Evolutionary conservation across 2,329 filamentous ascomycete genomes (phyloP).

Genomic region (Mariannaea sp.): DNA sequence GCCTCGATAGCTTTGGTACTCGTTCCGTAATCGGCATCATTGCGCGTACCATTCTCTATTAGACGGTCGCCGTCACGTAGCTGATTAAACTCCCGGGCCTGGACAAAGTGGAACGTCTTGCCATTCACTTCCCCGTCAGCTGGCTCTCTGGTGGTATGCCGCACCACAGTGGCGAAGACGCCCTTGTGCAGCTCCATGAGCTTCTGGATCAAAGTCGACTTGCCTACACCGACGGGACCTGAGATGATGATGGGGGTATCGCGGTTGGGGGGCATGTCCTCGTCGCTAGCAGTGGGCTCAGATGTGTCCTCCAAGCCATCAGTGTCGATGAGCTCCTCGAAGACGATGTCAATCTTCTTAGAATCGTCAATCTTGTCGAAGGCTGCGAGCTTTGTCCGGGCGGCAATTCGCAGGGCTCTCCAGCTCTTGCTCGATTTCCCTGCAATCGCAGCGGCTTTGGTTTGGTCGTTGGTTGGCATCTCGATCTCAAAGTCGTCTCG

Average conservation of each 20-base stretch:
- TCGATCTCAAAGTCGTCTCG: constrained; percentile 85
- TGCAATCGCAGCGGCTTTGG: constrained; percentile 62
- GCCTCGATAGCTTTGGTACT: constrained; percentile 57
- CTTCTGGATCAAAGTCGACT: constrained; percentile 65
- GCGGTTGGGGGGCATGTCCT: constrained; percentile 53
- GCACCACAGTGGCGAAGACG: constrained; percentile 64
- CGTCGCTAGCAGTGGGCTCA: constrained; percentile 40
- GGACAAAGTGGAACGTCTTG: constrained; percentile 61
- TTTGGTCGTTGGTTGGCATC: constrained; percentile 70
- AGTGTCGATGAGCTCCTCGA: constrained; percentile 52
- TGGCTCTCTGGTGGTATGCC: constrained; percentile 59
- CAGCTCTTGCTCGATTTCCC: constrained; percentile 88
- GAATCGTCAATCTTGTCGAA: constrained; percentile 90
- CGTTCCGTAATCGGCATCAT: constrained; percentile 60
- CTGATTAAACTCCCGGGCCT: constrained; percentile 58
- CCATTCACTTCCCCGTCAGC: constrained; percentile 57
- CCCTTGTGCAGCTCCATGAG: constrained; percentile 67
- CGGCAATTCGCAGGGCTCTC: constrained; percentile 83
- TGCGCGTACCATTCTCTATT: constrained; percentile 58
- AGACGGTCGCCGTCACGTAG: constrained; percentile 65
- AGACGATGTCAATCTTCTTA: constrained; percentile 67
- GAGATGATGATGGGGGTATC: constrained; percentile 69
- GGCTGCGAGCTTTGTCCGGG: constrained; percentile 70
- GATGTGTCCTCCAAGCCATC: constrained; percentile 45
- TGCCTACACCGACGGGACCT: constrained; percentile 65